phyloP scores from a whole-genome alignment of 306 rosid genomes.

The Prunus fruticosa region DNA sequence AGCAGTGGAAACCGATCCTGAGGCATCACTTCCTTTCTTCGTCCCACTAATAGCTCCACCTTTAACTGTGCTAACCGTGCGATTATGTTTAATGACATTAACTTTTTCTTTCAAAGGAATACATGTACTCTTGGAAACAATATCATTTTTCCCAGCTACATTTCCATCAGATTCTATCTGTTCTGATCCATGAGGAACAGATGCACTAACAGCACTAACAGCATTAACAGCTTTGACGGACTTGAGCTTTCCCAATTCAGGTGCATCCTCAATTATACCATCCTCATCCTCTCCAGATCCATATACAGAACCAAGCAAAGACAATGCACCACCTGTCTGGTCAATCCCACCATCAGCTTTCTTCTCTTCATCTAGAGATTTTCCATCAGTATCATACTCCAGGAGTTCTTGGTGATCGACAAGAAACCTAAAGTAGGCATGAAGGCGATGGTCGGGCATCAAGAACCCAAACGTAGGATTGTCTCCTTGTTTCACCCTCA shows the following conservation, averaged over 20 bases:
- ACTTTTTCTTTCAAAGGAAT: constrained; percentile 53
- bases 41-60: constrained; percentile 32
- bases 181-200: constrained; percentile 36
- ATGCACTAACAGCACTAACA: constrained; percentile 29
- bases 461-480: constrained; percentile 87
- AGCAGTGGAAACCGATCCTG: constrained; percentile 24
- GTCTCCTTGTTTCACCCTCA: constrained; percentile 93
- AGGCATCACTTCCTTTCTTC: constrained; percentile 37
- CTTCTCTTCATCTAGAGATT: constrained; percentile 41
- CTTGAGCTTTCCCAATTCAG: constrained; percentile 17
- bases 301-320: constrained; percentile 84
- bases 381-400: constrained; percentile 38
- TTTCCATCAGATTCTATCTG: constrained; percentile 35
- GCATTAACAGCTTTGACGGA: constrained; percentile 33
- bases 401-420: constrained; percentile 72
- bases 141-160: constrained; percentile 40
- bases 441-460: constrained; percentile 82
- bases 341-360: constrained; percentile 31
- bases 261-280: constrained; percentile 40
- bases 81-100: constrained; percentile 58
- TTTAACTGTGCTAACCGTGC: constrained; percentile 43
- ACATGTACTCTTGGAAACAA: constrained; percentile 32
- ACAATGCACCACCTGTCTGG: constrained; percentile 74
- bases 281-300: constrained; percentile 87
- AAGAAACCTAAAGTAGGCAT: constrained; percentile 77